These are phyloP conservation scores for Allantophomopsis lycopodina DNA, from an alignment of 2,329 filamentous ascomycete genomes.

Conservation along the genomic window DNA sequence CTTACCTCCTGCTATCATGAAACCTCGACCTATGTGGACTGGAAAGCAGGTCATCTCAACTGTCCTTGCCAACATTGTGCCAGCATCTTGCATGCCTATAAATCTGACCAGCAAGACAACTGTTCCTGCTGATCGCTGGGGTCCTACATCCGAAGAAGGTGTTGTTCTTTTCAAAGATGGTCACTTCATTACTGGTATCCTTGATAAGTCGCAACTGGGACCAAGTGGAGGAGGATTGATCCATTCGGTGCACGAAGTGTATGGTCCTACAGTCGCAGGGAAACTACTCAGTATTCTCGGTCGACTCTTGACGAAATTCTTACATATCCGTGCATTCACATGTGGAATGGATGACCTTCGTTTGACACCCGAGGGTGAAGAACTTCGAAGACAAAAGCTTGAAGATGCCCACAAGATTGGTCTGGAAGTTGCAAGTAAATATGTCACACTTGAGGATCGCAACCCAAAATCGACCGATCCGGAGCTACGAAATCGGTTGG, in stretches of 20 bases:
- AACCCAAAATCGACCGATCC: constrained; percentile 49
- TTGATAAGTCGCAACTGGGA: constrained; percentile 93
- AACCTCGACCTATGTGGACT: constrained; percentile 75
- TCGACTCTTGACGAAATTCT: constrained; percentile 72
- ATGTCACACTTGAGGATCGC: constrained; percentile 66
- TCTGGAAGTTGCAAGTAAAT: constrained; percentile 68
- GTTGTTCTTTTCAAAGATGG: constrained; percentile 73
- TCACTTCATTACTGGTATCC: constrained; percentile 76
- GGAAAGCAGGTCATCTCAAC: constrained; percentile 94
- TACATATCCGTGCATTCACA: constrained; percentile 90
- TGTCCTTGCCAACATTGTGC: constrained; percentile 83
- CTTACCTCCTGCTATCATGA: constrained; percentile 67
- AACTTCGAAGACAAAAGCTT: constrained; percentile 53
- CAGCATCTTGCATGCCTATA: constrained; percentile 59
- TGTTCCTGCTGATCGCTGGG: constrained; percentile 72
- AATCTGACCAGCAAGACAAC: constrained; percentile 70
- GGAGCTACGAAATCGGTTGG: constrained; percentile 64
- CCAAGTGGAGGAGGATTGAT: constrained; percentile 77
- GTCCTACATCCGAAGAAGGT: constrained; percentile 61
- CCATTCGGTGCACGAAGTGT: constrained; percentile 85
- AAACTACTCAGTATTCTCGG: constrained; percentile 82
- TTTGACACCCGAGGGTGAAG: constrained; percentile 69
- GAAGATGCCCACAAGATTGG: constrained; percentile 55
- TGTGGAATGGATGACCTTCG: constrained; percentile 95
- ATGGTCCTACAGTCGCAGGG: constrained; percentile 76